A percentile compares a stretch with the other conserved stretches of the same genome.
These are phyloP conservation scores for Podospora pseudocomata DNA, from an alignment of 495 filamentous ascomycete species.

Conservation along the genomic window DNA sequence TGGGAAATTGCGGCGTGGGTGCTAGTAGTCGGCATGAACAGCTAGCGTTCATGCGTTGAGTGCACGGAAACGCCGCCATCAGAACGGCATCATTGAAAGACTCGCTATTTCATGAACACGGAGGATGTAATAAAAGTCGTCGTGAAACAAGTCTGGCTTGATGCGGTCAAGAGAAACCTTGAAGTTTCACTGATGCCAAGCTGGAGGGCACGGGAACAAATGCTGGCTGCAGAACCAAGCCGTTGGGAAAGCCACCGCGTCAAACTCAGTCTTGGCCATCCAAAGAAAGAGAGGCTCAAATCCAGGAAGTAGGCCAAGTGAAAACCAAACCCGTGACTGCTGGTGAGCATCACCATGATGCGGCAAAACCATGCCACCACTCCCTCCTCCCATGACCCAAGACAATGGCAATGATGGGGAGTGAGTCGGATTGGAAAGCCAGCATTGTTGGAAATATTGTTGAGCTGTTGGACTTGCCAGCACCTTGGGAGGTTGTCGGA, in stretches of 20 bases:
- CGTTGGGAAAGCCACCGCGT: background rate
- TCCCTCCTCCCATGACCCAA: background rate
- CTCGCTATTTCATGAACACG: too few relatives aligned
- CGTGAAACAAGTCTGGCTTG: background rate
- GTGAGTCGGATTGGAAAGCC: background rate
- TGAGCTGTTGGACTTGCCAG: background rate
- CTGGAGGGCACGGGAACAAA: background rate
- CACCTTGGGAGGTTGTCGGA: slow-evolving; percentile 3
- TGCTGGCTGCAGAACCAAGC: background rate
- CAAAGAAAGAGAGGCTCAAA: background rate
- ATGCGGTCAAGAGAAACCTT: background rate
- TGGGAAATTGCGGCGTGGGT: background rate
- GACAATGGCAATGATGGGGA: background rate
- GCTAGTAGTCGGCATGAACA: background rate
- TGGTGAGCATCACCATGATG: background rate
- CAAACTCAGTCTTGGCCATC: background rate
- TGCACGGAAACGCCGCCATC: background rate
- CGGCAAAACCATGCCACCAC: background rate
- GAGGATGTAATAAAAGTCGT: background rate
- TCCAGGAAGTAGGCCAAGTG: too few relatives aligned
- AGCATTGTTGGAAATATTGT: background rate
- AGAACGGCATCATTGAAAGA: background rate
- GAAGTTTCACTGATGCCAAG: background rate
- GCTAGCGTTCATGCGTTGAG: background rate
- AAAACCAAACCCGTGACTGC: background rate